These are phyloP conservation scores for Serpula lacrymans DNA, from an alignment of 768 basidiomycete genomes.

Conservation along the genomic window DNA sequence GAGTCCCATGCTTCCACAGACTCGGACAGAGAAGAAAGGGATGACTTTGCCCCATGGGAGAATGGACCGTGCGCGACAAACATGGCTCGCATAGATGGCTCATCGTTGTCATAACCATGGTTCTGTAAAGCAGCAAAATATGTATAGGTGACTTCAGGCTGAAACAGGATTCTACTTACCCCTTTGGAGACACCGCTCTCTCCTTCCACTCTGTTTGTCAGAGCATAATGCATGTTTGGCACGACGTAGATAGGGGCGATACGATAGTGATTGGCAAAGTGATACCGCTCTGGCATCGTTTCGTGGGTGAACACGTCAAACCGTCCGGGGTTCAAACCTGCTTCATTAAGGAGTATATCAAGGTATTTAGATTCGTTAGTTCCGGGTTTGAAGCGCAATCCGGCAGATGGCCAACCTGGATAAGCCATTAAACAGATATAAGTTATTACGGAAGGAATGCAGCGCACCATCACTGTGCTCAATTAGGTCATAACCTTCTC, in stretches of 20 bases:
- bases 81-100: conserved; percentile 78
- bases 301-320: conserved; percentile 78
- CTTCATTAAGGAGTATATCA: conserved; percentile 49
- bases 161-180: conserved; percentile 41
- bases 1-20: conserved; percentile 63
- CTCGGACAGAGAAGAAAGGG: conserved; percentile 28
- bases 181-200: conserved; percentile 69
- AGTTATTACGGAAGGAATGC: conserved; percentile 5
- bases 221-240: conserved; percentile 74
- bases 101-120: conserved; percentile 87
- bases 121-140: conserved; percentile 45
- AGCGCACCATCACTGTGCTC: conserved; percentile 20
- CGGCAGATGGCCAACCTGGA: conserved; percentile 84
- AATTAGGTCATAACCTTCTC: conserved; percentile 36
- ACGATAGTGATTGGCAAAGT: conserved; percentile 69
- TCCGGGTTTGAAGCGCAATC: conserved; percentile 66
- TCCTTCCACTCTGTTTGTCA: conserved; percentile 65
- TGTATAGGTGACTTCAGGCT: too few relatives aligned
- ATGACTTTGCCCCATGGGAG: conserved; percentile 59
- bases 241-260: conserved; percentile 88
- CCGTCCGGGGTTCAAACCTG: conserved; percentile 47
- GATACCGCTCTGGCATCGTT: conserved; percentile 79
- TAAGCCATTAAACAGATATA: conserved; percentile 8
- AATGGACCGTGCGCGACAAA: conserved; percentile 94
- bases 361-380: conserved; percentile 58